Evolutionary conservation across 2,329 filamentous ascomycete genomes (phyloP).

Genomic region (Sporothrix phasma): DNA sequence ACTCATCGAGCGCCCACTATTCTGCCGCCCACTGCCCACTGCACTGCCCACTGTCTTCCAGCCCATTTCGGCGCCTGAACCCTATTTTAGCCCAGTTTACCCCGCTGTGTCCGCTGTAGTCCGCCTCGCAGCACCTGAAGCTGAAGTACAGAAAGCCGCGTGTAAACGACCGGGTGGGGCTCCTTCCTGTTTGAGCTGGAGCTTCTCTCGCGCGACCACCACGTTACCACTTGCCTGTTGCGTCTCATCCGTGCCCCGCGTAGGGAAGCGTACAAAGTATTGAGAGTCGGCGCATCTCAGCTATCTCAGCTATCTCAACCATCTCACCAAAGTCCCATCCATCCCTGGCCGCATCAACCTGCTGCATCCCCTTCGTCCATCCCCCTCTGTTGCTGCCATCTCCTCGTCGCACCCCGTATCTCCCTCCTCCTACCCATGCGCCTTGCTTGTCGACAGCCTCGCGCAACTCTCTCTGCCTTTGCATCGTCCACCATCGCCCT

Average conservation of each 20-base stretch:
- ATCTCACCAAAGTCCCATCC: too few relatives aligned
- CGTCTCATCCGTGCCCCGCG: too few relatives aligned
- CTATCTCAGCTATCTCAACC: too few relatives aligned
- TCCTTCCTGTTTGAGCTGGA: conserved; percentile 12
- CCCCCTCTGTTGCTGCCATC: neutral
- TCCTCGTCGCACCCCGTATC: too few relatives aligned
- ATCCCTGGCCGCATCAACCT: too few relatives aligned
- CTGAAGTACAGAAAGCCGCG: neutral
- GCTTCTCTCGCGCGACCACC: too few relatives aligned
- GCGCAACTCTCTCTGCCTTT: neutral
- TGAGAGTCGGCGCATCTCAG: too few relatives aligned
- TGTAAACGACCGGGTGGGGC: conserved; percentile 11
- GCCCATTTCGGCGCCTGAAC: neutral
- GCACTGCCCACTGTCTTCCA: neutral
- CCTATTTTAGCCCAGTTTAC: neutral
- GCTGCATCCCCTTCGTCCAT: neutral
- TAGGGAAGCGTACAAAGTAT: neutral
- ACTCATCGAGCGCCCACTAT: too few relatives aligned
- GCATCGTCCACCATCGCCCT: neutral
- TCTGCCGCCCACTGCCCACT: neutral
- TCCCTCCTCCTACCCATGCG: conserved; percentile 2
- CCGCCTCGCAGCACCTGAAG: too few relatives aligned
- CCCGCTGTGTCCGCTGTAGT: neutral
- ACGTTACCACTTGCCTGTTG: too few relatives aligned
- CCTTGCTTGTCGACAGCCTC: neutral